Percentiles rank a stretch among this genome's conserved stretches.
Conservation (phyloP, 78 protist genomes). For the Pigoraptor vietnamica region DNA sequence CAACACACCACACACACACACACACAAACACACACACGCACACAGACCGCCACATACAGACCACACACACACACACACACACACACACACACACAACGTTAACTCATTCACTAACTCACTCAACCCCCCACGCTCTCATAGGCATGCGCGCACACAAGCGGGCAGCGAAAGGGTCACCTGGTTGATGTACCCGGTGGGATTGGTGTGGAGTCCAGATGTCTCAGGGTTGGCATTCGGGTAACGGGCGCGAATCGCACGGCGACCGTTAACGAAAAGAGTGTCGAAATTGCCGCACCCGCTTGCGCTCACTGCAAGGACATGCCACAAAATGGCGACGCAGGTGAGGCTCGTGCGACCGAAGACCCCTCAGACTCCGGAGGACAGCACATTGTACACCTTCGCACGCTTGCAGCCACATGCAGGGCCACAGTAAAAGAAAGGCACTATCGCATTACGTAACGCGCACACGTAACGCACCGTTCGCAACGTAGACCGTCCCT, state of each 20-base stretch:
- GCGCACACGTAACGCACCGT: background rate
- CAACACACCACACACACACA: background rate
- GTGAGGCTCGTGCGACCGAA: no score
- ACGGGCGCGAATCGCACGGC: conserved; percentile 4
- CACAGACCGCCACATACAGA: background rate
- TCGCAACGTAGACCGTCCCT: background rate
- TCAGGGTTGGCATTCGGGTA: conserved; percentile 17
- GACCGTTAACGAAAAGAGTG: background rate
- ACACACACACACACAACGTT: no score
- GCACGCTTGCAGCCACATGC: no score
- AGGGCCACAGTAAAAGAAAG: background rate
- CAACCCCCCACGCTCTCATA: no score
- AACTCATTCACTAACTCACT: no score
- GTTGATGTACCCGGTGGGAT: background rate
- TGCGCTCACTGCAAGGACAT: no score
- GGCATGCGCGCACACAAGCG: no score
- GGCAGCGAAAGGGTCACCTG: no score
- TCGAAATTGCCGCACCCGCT: background rate
- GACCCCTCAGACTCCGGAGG: no score
- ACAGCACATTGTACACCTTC: no score
- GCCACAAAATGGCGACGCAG: no score
- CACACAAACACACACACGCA: background rate
- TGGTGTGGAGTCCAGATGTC: background rate
- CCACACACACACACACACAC: background rate
- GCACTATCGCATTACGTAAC: background rate